These are phyloP conservation scores for Lentinus brumalis DNA, from an alignment of 768 basidiomycete genomes.

Conservation along the genomic window DNA sequence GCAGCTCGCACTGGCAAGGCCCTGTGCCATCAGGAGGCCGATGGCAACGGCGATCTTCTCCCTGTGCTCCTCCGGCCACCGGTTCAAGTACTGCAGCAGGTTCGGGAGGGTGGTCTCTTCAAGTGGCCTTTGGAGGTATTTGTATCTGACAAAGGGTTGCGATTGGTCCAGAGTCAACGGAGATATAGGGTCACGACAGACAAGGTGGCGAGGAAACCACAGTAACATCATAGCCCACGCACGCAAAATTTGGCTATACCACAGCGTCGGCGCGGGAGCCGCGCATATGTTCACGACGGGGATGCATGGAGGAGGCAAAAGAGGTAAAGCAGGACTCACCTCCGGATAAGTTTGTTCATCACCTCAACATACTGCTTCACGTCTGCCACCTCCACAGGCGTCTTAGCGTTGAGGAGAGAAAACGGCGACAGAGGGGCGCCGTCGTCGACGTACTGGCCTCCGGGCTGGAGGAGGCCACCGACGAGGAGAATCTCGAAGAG, in stretches of 20 bases:
- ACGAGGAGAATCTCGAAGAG: constrained; percentile 96
- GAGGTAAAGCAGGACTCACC: constrained; percentile 48
- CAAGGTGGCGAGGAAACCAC: background rate
- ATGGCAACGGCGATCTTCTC: constrained; percentile 83
- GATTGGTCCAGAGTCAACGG: background rate
- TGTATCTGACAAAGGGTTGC: constrained; percentile 65
- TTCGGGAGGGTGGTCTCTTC: constrained; percentile 82
- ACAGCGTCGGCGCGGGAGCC: too few species aligned
- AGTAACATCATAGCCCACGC: too few species aligned
- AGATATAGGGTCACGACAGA: background rate
- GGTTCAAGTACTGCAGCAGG: constrained; percentile 86
- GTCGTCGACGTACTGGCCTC: constrained; percentile 89
- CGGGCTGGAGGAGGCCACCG: constrained; percentile 95
- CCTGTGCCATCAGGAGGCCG: constrained; percentile 83
- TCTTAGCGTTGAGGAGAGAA: constrained; percentile 80
- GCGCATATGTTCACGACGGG: too few species aligned
- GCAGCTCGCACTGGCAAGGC: constrained; percentile 76
- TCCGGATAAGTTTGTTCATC: constrained; percentile 92
- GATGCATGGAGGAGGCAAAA: too few species aligned
- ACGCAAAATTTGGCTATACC: too few species aligned
- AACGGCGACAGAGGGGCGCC: constrained; percentile 85
- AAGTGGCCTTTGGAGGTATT: constrained; percentile 97
- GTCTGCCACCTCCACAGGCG: constrained; percentile 79
- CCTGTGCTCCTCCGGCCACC: constrained; percentile 75
- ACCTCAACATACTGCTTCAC: constrained; percentile 94